Evolutionary conservation across 495 filamentous ascomycete genomes (phyloP).

Genomic region (Podospora pseudopauciseta): DNA sequence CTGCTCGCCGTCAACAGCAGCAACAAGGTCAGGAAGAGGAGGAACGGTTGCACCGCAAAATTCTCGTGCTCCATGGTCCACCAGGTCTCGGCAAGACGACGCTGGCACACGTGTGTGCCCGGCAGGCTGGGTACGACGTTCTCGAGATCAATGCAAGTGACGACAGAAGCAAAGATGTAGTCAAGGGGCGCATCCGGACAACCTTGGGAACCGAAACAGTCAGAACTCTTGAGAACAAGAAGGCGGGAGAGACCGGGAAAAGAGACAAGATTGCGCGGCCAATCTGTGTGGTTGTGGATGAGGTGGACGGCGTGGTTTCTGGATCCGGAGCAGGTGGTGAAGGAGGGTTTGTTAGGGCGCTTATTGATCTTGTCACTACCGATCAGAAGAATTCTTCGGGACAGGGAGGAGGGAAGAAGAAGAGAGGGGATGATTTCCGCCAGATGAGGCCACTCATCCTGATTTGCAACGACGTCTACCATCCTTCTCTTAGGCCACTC

Average conservation of each 20-base stretch:
- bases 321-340: constrained; percentile 66
- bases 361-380: constrained; percentile 79
- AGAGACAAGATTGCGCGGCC: constrained; percentile 74
- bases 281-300: constrained; percentile 90
- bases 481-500: constrained; percentile 78
- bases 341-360: constrained; percentile 89
- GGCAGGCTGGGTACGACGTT: constrained; percentile 91
- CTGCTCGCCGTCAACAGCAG: constrained; percentile 24
- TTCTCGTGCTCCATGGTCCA: constrained; percentile 83
- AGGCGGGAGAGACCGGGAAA: constrained; percentile 48
- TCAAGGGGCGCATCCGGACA: constrained; percentile 83
- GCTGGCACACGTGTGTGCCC: constrained; percentile 90
- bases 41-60: constrained; percentile 73
- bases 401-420: constrained; percentile 40
- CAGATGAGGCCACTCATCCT: constrained; percentile 84
- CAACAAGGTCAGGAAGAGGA: constrained; percentile 44
- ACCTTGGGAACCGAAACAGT: constrained; percentile 89
- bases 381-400: constrained; percentile 75
- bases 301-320: constrained; percentile 88
- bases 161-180: constrained; percentile 71
- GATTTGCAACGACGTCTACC: constrained; percentile 98
- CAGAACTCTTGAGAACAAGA: constrained; percentile 68
- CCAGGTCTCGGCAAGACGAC: constrained; percentile 96
- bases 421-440: constrained; percentile 77
- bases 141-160: constrained; percentile 86